Evolutionary conservation across 176 grass and related monocot species (phyloP).

Genomic region (Poa pratensis): DNA sequence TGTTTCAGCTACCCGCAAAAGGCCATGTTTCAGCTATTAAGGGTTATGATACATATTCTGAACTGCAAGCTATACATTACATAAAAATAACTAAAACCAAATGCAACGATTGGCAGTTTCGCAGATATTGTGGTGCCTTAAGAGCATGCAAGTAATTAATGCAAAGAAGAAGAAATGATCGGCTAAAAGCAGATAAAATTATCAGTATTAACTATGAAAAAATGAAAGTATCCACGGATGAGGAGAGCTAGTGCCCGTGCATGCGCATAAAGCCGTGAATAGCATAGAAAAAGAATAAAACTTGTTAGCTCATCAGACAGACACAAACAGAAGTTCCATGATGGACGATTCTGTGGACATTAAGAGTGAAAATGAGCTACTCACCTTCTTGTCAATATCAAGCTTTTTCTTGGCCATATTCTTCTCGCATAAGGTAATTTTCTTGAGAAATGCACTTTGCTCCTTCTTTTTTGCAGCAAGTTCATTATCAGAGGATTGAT

Average conservation of each 20-base stretch:
- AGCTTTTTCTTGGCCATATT: slow-evolving; percentile 87
- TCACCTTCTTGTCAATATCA: slow-evolving; percentile 90
- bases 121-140: not conserved
- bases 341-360: slow-evolving; percentile 17
- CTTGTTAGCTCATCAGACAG: not conserved
- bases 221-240: not conserved
- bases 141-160: slow-evolving; percentile 16
- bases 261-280: not conserved
- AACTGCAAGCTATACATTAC: not conserved
- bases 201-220: slow-evolving; percentile 3
- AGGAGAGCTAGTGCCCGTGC: not conserved
- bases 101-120: not conserved
- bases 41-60: not conserved
- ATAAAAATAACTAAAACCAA: not conserved
- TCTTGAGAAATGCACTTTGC: slow-evolving; percentile 87
- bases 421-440: slow-evolving; percentile 80
- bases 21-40: slow-evolving; percentile 8
- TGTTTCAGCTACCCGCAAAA: not conserved
- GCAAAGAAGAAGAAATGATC: slow-evolving; percentile 3
- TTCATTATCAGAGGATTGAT: slow-evolving; percentile 65
- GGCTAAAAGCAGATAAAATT: not conserved
- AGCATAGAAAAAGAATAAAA: slow-evolving; percentile 3
- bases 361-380: slow-evolving; percentile 26
- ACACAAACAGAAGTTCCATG: not conserved
- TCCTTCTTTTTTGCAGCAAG: slow-evolving; percentile 84